Evolutionary conservation across 106 monocot genomes (phyloP).

Genomic region (Triglochin maritima): DNA sequence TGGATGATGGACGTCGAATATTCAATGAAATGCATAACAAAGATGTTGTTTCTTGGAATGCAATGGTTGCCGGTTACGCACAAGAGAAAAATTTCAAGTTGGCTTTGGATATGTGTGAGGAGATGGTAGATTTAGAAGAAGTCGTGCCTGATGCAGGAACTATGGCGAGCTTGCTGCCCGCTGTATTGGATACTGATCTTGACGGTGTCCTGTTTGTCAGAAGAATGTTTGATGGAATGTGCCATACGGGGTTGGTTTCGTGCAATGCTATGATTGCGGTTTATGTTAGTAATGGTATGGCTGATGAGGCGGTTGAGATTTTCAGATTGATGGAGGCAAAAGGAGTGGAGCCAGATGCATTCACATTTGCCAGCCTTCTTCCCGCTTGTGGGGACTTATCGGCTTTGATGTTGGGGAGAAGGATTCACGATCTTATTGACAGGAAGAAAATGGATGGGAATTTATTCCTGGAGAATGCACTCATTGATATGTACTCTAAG

Average conservation of each 20-base stretch:
- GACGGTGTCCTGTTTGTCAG: constrained; percentile 25
- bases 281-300: constrained; percentile 50
- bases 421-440: constrained; percentile 39
- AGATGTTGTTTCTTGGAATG: constrained; percentile 81
- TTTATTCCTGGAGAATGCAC: constrained; percentile 66
- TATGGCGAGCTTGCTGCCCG: constrained; percentile 62
- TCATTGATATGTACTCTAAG: constrained; percentile 78
- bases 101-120: constrained; percentile 39
- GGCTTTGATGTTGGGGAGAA: constrained; percentile 42
- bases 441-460: constrained; percentile 46
- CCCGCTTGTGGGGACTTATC: constrained; percentile 64
- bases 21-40: constrained; percentile 43
- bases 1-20: constrained; percentile 16
- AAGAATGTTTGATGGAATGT: constrained; percentile 58
- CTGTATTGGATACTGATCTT: constrained; percentile 20
- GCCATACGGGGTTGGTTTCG: constrained; percentile 34
- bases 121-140: constrained; percentile 20
- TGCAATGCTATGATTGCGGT: constrained; percentile 93
- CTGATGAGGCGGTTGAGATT: constrained; percentile 42
- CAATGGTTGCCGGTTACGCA: constrained; percentile 56
- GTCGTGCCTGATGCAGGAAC: constrained; percentile 59
- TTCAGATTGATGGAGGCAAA: constrained; percentile 50
- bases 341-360: constrained; percentile 42
- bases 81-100: constrained; percentile 19
- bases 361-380: constrained; percentile 64